Base-by-base conservation (phyloP, 139 green algal species). In the Chlorella sp. region DNA sequence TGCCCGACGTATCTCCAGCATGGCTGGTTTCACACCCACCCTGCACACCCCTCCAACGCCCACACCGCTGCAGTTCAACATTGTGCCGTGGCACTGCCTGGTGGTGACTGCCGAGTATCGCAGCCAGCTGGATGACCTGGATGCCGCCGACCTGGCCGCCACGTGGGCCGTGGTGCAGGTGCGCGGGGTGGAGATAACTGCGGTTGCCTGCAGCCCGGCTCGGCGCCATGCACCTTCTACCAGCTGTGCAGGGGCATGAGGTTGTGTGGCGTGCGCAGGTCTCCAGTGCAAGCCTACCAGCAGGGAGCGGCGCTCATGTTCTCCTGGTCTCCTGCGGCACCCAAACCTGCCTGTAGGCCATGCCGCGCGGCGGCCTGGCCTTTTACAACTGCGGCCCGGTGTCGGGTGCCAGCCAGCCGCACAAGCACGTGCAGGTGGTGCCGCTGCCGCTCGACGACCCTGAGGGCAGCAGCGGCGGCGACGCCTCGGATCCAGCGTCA, bases 351-450 rank as follows among this genome's bases (percentile, higher is more conserved):
- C 30, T 89, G 76, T 86, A 93, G 84, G 80, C 80, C 17, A 92
- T 95, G 81, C 93, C 93, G 0, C 8, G 65, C 14, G 95, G 94
- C 34, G 95, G 87, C 17, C 83, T 97, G 32, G 94, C 93, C 0
- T 98, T 95, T 82, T 98, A 94, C 87, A 98, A 98, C 84, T 94
- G 91, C 81, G 95, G 95, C 3, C 74, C 86, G 22, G 60, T 91
- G 32, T 93, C 90, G 2, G 95, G 76, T 1, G 92, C 92, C 48
- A 96, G 91, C 87, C 94, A 98, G 85, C 94, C 95, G 1, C 95
- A 98, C 88, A 97, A 97, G 77, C 95, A 98, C 74, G 16, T 97
- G 70, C 95, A 98, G 89, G 86, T 96, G 7, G 64, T 92, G 34
- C 89, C 90, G 36, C 70, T 93, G 72, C 90, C 88, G 6, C 70